A percentile compares a stretch with the other conserved stretches of the same genome.
Evolutionary conservation across 345 rosid species (phyloP).

Genomic region (Sonneratia alba): DNA sequence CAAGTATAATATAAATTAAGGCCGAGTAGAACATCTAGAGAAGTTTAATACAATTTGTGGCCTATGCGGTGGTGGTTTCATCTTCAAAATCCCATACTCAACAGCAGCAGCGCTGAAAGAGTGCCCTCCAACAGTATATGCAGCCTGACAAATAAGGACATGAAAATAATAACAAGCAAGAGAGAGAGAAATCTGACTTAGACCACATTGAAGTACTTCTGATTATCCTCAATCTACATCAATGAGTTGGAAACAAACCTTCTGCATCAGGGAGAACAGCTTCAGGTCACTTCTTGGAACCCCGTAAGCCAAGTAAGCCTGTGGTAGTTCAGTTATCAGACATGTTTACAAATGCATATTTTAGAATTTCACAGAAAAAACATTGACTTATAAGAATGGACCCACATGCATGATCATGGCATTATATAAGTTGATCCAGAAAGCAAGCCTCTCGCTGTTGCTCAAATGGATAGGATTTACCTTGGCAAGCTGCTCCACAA

Average conservation of each 20-base stretch:
- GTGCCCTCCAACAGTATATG: slow-evolving; percentile 90
- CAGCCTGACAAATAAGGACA: slow-evolving; percentile 42
- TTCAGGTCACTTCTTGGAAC: slow-evolving; percentile 89
- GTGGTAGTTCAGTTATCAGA: slow-evolving; percentile 13
- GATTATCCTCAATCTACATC: background rate
- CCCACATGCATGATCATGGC: slow-evolving; percentile 96
- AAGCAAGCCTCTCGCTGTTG: slow-evolving; percentile 81
- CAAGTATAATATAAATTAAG: background rate
- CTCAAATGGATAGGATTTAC: slow-evolving; percentile 67
- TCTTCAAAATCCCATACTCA: slow-evolving; percentile 65
- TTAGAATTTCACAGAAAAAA: background rate
- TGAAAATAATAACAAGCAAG: too few species aligned
- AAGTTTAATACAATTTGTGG: slow-evolving; percentile 60
- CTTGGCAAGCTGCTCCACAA: slow-evolving; percentile 78
- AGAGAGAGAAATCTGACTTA: background rate
- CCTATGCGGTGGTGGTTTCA: slow-evolving; percentile 80
- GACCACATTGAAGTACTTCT: background rate
- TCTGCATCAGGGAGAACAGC: slow-evolving; percentile 92
- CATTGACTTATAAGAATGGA: slow-evolving; percentile 2
- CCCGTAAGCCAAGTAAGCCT: slow-evolving; percentile 96
- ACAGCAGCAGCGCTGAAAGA: slow-evolving; percentile 76
- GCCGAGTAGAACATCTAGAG: background rate
- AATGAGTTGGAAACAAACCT: slow-evolving; percentile 31
- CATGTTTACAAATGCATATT: slow-evolving; percentile 2
- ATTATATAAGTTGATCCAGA: slow-evolving; percentile 93